phyloP scores from a whole-genome alignment of 2,329 filamentous ascomycete species.

The Ophiostoma perfectum region DNA sequence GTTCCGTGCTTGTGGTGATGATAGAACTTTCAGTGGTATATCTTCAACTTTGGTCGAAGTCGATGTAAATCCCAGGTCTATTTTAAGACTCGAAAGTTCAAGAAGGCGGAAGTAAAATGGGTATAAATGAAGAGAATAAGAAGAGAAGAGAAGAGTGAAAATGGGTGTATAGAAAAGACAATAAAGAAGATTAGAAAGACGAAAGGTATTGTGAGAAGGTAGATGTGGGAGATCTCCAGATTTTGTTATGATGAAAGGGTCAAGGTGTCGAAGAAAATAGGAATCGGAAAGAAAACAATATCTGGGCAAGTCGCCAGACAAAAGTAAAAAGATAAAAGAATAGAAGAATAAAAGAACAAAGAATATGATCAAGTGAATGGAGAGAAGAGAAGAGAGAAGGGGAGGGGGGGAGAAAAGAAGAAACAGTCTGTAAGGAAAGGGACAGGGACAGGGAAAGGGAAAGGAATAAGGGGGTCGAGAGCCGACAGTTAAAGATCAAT shows the following conservation, averaged over 20 bases:
- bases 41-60: too few species aligned
- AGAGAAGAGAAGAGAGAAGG: neutral
- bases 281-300: neutral
- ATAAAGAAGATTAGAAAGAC: too few species aligned
- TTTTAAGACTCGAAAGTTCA: too few species aligned
- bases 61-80: too few species aligned
- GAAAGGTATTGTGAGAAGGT: too few species aligned
- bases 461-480: conserved; percentile 18
- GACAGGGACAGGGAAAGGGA: neutral
- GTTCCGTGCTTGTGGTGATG: too few species aligned
- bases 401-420: neutral
- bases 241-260: neutral
- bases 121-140: too few species aligned
- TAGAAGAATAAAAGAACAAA: neutral
- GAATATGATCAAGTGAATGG: neutral
- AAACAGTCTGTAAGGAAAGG: neutral
- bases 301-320: neutral
- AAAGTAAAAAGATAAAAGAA: neutral
- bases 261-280: neutral
- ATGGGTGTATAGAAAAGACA: too few species aligned
- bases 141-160: neutral
- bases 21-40: too few species aligned
- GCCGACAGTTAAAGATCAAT: conserved; percentile 25
- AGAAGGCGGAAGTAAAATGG: too few species aligned
- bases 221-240: too few species aligned